Conservation (phyloP, 2,329 filamentous ascomycete genomes). For the Fusarium sp. region DNA sequence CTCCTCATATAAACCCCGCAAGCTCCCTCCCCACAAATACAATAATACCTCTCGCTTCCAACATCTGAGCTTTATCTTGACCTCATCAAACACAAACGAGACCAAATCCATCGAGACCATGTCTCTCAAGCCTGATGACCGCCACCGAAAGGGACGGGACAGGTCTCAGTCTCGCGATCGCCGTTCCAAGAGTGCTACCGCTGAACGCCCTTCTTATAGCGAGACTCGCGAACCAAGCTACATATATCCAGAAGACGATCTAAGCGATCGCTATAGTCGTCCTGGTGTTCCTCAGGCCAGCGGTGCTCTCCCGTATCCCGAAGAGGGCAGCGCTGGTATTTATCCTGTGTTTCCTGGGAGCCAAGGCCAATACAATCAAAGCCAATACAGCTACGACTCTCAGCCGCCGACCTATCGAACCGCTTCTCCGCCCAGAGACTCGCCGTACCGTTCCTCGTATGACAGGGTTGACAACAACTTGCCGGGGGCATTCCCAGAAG, state of each 20-base stretch:
- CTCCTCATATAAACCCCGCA: not conserved
- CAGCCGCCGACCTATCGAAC: constrained; percentile 47
- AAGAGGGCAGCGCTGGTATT: constrained; percentile 47
- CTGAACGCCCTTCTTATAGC: constrained; percentile 47
- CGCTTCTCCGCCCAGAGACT: constrained; percentile 48
- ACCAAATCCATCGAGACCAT: constrained; percentile 47
- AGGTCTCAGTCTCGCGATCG: constrained; percentile 56
- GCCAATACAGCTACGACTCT: constrained; percentile 54
- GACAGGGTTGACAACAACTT: constrained; percentile 45
- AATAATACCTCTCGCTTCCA: constrained; percentile 22
- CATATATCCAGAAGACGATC: constrained; percentile 54
- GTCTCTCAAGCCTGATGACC: constrained; percentile 61
- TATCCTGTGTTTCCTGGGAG: constrained; percentile 51
- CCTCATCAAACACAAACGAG: not conserved
- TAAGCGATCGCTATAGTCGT: constrained; percentile 50
- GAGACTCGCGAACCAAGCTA: constrained; percentile 56
- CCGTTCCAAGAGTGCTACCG: constrained; percentile 46
- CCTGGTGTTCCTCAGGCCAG: constrained; percentile 48
- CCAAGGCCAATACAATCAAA: constrained; percentile 49
- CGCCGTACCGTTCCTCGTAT: constrained; percentile 51
- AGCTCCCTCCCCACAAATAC: constrained; percentile 22
- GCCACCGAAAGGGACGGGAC: constrained; percentile 56
- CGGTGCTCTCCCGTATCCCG: constrained; percentile 51
- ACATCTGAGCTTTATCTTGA: constrained; percentile 8
- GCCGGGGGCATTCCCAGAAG: constrained; percentile 49